Evolutionary conservation across 805 yeast species (phyloP).

Genomic region (Danielozyma ontarioensis): DNA sequence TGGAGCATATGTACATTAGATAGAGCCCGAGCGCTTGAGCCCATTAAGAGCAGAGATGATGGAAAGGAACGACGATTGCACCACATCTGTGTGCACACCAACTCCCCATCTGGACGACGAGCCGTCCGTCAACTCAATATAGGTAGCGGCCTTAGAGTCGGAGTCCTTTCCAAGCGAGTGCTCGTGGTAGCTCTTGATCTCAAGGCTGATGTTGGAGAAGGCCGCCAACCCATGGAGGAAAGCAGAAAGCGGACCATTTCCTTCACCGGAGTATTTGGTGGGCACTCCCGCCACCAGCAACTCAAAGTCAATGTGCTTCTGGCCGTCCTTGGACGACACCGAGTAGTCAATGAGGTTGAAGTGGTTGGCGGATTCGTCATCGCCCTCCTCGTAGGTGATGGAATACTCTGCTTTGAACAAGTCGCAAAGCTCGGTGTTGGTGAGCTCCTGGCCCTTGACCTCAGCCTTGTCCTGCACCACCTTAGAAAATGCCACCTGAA

Average conservation of each 20-base stretch:
- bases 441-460: slow-evolving; percentile 61
- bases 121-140: slow-evolving; percentile 51
- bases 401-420: slow-evolving; percentile 56
- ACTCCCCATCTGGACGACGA: slow-evolving; percentile 71
- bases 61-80: slow-evolving; percentile 75
- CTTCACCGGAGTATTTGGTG: slow-evolving; percentile 46
- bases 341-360: slow-evolving; percentile 36
- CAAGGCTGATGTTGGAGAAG: slow-evolving; percentile 47
- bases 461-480: slow-evolving; percentile 65
- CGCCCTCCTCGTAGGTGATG: slow-evolving; percentile 10
- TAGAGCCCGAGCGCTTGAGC: too few species aligned
- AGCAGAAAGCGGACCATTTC: slow-evolving; percentile 78
- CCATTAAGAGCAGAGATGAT: slow-evolving; percentile 60
- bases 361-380: not conserved
- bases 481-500: slow-evolving; percentile 65
- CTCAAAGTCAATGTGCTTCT: slow-evolving; percentile 31
- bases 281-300: slow-evolving; percentile 36
- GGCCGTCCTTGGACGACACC: slow-evolving; percentile 16
- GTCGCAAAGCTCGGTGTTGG: slow-evolving; percentile 56
- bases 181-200: slow-evolving; percentile 64
- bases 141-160: slow-evolving; percentile 69
- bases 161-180: slow-evolving; percentile 73
- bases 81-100: slow-evolving; percentile 85
- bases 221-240: slow-evolving; percentile 65
- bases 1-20: too few species aligned